phyloP scores from a whole-genome alignment of 176 grass and related monocot genomes.

The Triticum aestivum region DNA sequence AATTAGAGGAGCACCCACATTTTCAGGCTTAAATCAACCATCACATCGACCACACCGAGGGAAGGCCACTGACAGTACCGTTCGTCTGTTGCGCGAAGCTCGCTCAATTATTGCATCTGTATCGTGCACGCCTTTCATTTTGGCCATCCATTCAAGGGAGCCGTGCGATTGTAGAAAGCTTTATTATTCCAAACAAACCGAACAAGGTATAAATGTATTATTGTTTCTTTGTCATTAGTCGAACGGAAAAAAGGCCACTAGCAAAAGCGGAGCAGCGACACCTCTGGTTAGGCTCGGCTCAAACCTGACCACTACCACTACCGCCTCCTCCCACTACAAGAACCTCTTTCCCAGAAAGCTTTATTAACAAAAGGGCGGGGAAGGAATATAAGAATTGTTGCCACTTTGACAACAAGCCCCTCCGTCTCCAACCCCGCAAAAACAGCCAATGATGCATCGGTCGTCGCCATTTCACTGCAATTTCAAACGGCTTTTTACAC shows the following conservation, averaged over 20 bases:
- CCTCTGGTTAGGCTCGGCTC: not conserved
- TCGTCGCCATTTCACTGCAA: no score
- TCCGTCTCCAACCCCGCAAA: not conserved
- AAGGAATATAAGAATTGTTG: not conserved
- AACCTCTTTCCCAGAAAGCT: constrained; percentile 28
- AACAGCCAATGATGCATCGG: not conserved
- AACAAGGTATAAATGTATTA: not conserved
- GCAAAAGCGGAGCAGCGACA: constrained; percentile 31
- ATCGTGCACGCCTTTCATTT: not conserved
- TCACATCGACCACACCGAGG: not conserved
- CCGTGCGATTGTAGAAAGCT: not conserved
- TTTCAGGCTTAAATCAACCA: not conserved
- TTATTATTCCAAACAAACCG: constrained; percentile 31
- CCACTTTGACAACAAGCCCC: constrained; percentile 15
- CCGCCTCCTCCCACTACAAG: constrained; percentile 23
- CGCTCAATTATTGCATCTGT: not conserved
- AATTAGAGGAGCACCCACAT: constrained; percentile 9
- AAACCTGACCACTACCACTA: constrained; percentile 1
- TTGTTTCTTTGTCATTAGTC: constrained; percentile 19
- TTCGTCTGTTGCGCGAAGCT: no score
- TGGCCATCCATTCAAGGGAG: not conserved
- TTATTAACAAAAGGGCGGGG: not conserved
- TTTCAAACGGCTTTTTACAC: no score
- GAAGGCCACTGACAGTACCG: not conserved
- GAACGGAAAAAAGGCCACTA: constrained; percentile 28